Evolutionary conservation across 2,329 filamentous ascomycete species (phyloP).

Genomic region (Knufia fluminis): DNA sequence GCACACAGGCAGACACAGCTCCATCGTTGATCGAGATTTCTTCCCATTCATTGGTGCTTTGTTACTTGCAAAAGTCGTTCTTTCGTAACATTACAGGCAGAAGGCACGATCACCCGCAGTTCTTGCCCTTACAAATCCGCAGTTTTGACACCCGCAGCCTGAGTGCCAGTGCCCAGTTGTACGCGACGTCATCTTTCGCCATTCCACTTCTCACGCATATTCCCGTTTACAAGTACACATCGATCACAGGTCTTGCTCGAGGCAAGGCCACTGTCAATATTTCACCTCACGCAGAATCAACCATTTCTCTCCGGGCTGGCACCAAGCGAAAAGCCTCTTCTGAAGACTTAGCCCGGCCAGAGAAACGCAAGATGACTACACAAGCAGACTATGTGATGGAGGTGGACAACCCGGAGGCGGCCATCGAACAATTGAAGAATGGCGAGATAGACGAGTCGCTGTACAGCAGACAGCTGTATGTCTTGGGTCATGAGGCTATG

Average conservation of each 20-base stretch:
- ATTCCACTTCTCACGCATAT: not conserved
- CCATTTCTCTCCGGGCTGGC: slow-evolving; percentile 39
- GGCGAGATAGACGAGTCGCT: slow-evolving; percentile 60
- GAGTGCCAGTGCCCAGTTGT: slow-evolving; percentile 6
- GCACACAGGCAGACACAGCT: slow-evolving; percentile 12
- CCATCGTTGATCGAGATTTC: slow-evolving; percentile 7
- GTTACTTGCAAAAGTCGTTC: slow-evolving; percentile 13
- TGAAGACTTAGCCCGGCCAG: slow-evolving; percentile 37
- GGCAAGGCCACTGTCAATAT: slow-evolving; percentile 27
- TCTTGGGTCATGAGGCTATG: slow-evolving; percentile 77
- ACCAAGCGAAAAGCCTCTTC: slow-evolving; percentile 44
- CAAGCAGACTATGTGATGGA: slow-evolving; percentile 48
- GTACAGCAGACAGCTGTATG: slow-evolving; percentile 61
- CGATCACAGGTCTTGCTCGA: slow-evolving; percentile 19
- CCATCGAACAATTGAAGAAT: slow-evolving; percentile 52
- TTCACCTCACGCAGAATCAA: slow-evolving; percentile 25
- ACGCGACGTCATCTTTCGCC: slow-evolving; percentile 9
- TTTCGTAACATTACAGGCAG: slow-evolving; percentile 9
- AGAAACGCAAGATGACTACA: slow-evolving; percentile 45
- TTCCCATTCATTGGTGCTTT: slow-evolving; percentile 7
- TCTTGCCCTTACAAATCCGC: slow-evolving; percentile 5
- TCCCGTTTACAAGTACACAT: slow-evolving; percentile 12
- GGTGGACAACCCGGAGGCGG: slow-evolving; percentile 49
- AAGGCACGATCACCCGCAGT: not conserved
- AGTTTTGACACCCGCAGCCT: too few species aligned